A percentile compares a stretch with the other conserved stretches of the same genome.
phyloP scores from a whole-genome alignment of 768 basidiomycete species.

The Termitomyces sp. region DNA sequence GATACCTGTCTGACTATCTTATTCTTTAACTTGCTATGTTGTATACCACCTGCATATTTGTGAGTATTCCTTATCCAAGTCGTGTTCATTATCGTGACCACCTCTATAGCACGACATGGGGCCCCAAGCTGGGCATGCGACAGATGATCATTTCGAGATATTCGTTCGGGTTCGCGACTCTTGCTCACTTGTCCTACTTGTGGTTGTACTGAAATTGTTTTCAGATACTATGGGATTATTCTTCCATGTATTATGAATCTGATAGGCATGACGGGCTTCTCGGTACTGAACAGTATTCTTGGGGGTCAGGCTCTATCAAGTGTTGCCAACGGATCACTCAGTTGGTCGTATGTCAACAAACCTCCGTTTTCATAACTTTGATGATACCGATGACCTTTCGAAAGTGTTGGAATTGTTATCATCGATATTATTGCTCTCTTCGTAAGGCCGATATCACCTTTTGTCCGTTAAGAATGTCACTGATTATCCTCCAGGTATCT shows the following conservation, averaged over 20 bases:
- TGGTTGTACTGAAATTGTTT: conserved; percentile 4
- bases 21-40: conserved; percentile 64
- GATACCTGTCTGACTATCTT: conserved; percentile 64
- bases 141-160: conserved; percentile 74
- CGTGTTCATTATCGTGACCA: background rate
- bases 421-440: conserved; percentile 66
- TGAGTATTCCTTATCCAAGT: conserved; percentile 18
- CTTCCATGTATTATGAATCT: conserved; percentile 59
- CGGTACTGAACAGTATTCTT: conserved; percentile 67
- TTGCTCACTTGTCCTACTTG: background rate
- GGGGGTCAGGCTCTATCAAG: conserved; percentile 55
- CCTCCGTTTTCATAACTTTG: background rate
- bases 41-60: conserved; percentile 60
- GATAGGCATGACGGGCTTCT: conserved; percentile 62
- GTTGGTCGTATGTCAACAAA: conserved; percentile 34
- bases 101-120: conserved; percentile 54
- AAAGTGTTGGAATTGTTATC: conserved; percentile 79
- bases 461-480: background rate
- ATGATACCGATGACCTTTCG: background rate
- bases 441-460: conserved; percentile 39
- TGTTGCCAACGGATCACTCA: conserved; percentile 35
- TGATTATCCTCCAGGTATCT: conserved; percentile 32
- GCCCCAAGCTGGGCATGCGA: conserved; percentile 80
- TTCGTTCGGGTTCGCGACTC: conserved; percentile 29
- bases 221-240: conserved; percentile 63